phyloP scores from a whole-genome alignment of 495 filamentous ascomycete species.

The Penicillium salamii region DNA sequence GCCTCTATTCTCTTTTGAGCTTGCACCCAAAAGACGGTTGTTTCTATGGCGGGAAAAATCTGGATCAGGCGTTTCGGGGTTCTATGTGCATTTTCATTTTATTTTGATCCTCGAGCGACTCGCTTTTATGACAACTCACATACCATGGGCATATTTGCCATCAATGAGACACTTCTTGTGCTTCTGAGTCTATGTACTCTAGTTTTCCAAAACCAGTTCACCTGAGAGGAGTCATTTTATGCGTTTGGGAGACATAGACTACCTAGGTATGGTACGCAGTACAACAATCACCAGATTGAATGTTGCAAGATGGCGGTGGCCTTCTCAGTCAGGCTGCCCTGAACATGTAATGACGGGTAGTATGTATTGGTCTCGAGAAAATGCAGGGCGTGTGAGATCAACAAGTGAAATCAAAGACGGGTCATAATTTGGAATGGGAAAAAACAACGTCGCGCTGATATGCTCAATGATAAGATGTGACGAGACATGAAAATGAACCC shows the following conservation, averaged over 20 bases:
- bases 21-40: slow-evolving; percentile 10
- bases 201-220: too few species aligned
- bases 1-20: background rate
- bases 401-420: slow-evolving; percentile 26
- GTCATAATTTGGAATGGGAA: slow-evolving; percentile 33
- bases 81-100: slow-evolving; percentile 11
- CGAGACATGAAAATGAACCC: slow-evolving; percentile 20
- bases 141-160: background rate
- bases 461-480: slow-evolving; percentile 36
- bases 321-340: background rate
- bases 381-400: slow-evolving; percentile 26
- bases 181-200: too few species aligned
- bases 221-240: background rate
- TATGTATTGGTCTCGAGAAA: slow-evolving; percentile 22
- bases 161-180: background rate
- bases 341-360: slow-evolving; percentile 8
- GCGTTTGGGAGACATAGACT: background rate
- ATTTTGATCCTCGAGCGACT: slow-evolving; percentile 13
- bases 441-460: slow-evolving; percentile 42
- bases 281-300: slow-evolving; percentile 13
- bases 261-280: background rate
- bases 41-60: slow-evolving; percentile 11
- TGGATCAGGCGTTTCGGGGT: slow-evolving; percentile 20
- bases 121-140: slow-evolving; percentile 7
- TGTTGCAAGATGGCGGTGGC: slow-evolving; percentile 15